These are phyloP conservation scores for Ogataea pignaliae DNA, from an alignment of 805 yeast genomes.

Conservation along the genomic window DNA sequence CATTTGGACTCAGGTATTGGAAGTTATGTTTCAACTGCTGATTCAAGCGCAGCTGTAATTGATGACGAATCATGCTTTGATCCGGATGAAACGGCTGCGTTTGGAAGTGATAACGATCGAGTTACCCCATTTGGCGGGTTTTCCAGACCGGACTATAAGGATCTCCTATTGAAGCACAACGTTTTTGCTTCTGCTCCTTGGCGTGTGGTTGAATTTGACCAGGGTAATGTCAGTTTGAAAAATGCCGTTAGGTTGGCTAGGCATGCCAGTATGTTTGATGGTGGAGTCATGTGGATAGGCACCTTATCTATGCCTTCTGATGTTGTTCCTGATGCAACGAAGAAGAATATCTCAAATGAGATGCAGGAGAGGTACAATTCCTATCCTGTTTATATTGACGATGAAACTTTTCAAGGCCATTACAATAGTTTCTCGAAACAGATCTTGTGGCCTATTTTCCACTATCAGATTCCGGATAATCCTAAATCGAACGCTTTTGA, in stretches of 20 bases:
- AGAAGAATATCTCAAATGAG: slow-evolving; percentile 45
- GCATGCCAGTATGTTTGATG: slow-evolving; percentile 29
- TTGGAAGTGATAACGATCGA: slow-evolving; percentile 22
- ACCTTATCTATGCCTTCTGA: slow-evolving; percentile 90
- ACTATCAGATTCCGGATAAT: slow-evolving; percentile 91
- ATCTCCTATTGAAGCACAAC: slow-evolving; percentile 39
- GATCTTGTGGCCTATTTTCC: slow-evolving; percentile 92
- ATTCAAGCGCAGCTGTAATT: not conserved
- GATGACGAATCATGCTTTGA: slow-evolving; percentile 4
- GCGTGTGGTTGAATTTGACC: slow-evolving; percentile 61
- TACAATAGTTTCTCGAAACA: slow-evolving; percentile 90
- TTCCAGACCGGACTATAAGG: slow-evolving; percentile 54
- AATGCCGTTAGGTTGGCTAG: slow-evolving; percentile 74
- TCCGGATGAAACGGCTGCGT: not conserved
- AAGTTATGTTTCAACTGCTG: not conserved
- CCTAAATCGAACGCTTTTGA: slow-evolving; percentile 93
- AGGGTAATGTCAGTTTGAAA: slow-evolving; percentile 84
- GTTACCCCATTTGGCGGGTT: slow-evolving; percentile 71
- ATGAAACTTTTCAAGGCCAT: slow-evolving; percentile 82
- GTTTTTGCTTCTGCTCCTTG: slow-evolving; percentile 63
- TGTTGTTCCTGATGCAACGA: slow-evolving; percentile 56
- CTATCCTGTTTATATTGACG: slow-evolving; percentile 68
- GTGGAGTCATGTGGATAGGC: slow-evolving; percentile 73
- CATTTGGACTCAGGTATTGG: not conserved
- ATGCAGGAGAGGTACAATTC: slow-evolving; percentile 49